phyloP scores from a whole-genome alignment of 306 rosid species.

The Cucurbita moschata region DNA sequence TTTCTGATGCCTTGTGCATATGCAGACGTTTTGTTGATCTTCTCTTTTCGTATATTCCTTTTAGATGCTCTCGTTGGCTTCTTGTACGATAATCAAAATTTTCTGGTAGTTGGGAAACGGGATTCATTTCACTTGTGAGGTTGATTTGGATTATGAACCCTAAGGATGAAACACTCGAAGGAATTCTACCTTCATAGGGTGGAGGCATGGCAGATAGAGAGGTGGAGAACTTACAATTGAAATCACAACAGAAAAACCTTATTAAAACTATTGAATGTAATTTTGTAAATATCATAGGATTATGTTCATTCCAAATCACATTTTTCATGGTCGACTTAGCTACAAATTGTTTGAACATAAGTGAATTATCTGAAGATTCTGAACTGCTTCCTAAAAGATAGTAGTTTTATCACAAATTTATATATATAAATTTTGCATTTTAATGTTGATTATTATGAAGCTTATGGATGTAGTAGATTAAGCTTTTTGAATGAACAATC shows the following conservation, averaged over 20 bases:
- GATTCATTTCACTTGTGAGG: not conserved
- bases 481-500: not conserved
- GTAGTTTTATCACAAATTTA: not conserved
- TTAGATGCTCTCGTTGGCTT: not conserved
- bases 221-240: not conserved
- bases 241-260: not conserved
- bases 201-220: not conserved
- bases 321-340: not conserved
- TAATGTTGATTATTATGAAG: not conserved
- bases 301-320: not conserved
- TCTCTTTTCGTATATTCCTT: not conserved
- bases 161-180: not conserved
- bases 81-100: not conserved
- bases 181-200: not conserved
- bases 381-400: not conserved
- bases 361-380: conserved; percentile 1
- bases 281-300: not conserved
- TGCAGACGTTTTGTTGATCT: not conserved
- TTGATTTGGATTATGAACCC: not conserved
- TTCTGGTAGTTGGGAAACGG: not conserved
- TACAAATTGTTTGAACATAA: not conserved
- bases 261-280: not conserved
- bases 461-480: not conserved
- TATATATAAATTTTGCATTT: not conserved
- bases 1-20: not conserved